A percentile compares a stretch with the other conserved stretches of the same genome.
These are phyloP conservation scores for Trametes pubescens DNA, from an alignment of 1,284 basidiomycete species.

Conservation along the genomic window DNA sequence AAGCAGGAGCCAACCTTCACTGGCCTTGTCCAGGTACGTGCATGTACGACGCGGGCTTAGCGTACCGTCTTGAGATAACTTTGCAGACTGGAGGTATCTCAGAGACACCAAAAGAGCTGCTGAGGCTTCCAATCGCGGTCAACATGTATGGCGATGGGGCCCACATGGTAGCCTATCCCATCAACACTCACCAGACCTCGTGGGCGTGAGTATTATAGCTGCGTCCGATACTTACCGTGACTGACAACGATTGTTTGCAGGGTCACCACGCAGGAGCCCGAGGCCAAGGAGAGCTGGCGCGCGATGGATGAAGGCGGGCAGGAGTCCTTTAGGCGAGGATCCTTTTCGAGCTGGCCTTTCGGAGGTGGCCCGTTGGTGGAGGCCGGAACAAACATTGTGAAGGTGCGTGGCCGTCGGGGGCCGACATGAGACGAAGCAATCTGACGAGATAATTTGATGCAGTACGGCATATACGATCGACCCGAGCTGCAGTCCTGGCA, in stretches of 20 bases:
- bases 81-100: slow-evolving; percentile 13
- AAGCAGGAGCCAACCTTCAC: slow-evolving; percentile 48
- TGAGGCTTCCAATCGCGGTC: not conserved
- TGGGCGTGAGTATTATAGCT: slow-evolving; percentile 49
- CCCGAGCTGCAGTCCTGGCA: slow-evolving; percentile 54
- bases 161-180: slow-evolving; percentile 51
- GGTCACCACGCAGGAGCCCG: slow-evolving; percentile 47
- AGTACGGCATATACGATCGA: slow-evolving; percentile 59
- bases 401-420: slow-evolving; percentile 43
- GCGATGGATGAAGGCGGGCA: slow-evolving; percentile 45
- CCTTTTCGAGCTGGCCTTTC: slow-evolving; percentile 45
- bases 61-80: not conserved
- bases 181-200: slow-evolving; percentile 43
- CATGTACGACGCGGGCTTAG: no score
- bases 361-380: slow-evolving; percentile 49
- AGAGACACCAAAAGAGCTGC: slow-evolving; percentile 9
- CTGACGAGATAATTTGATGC: not conserved
- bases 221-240: not conserved
- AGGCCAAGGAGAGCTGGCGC: slow-evolving; percentile 54
- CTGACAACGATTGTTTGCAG: not conserved
- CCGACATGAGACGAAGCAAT: no score
- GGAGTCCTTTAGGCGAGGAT: slow-evolving; percentile 43
- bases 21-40: slow-evolving; percentile 49
- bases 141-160: slow-evolving; percentile 49
- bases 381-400: slow-evolving; percentile 47